phyloP scores from a whole-genome alignment of 2,329 filamentous ascomycete genomes.

The Myotisia sp. region DNA sequence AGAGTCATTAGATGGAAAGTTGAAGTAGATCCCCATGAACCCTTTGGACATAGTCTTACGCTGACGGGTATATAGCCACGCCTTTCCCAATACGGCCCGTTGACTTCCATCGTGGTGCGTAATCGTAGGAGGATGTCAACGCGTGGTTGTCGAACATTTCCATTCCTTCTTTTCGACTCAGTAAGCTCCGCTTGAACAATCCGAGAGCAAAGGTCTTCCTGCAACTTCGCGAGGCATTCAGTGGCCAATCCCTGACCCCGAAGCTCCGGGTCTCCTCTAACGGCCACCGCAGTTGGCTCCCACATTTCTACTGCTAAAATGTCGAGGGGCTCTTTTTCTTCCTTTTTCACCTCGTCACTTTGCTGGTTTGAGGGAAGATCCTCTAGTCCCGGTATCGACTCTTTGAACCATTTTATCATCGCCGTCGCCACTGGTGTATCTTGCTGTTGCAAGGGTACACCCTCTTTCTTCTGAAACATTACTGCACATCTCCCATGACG shows the following conservation, averaged over 20 bases:
- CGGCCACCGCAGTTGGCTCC: constrained; percentile 8
- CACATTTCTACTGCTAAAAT: constrained; percentile 5
- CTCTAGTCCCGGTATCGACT: not conserved
- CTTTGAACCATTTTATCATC: constrained; percentile 1
- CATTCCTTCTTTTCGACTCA: not conserved
- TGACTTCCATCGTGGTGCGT: constrained; percentile 2
- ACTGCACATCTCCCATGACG: constrained; percentile 7
- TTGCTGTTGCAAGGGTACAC: not conserved
- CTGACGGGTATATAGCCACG: constrained; percentile 6
- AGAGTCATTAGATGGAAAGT: constrained; percentile 6
- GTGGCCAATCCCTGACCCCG: constrained; percentile 6
- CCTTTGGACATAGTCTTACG: constrained; percentile 5
- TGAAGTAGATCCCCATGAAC: constrained; percentile 2
- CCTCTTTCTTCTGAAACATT: constrained; percentile 3
- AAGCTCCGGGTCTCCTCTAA: constrained; percentile 4
- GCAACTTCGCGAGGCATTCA: constrained; percentile 4
- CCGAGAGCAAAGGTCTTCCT: constrained; percentile 7
- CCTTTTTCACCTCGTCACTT: not conserved
- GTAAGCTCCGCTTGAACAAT: constrained; percentile 1
- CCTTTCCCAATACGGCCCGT: constrained; percentile 8
- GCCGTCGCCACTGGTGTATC: constrained; percentile 7
- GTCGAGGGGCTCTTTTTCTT: constrained; percentile 4
- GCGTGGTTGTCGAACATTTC: not conserved
- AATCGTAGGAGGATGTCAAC: constrained; percentile 6
- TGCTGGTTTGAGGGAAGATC: not conserved